Conservation (phyloP, 176 grass and related monocot genomes). For the Coix lacrymajobi region DNA sequence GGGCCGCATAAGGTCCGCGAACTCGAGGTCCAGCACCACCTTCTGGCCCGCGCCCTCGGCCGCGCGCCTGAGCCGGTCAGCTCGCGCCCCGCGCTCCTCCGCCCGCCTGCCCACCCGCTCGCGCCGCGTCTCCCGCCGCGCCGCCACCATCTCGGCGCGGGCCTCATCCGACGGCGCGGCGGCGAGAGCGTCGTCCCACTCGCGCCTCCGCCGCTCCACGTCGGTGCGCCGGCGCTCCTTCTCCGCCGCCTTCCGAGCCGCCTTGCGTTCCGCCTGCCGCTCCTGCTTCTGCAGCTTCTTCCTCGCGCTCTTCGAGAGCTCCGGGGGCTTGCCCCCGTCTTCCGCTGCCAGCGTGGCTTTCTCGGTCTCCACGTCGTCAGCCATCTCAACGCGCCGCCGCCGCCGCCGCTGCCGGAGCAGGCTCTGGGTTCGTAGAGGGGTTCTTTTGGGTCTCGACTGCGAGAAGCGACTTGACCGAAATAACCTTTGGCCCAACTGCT, state of each 20-base stretch:
- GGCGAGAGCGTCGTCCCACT: conserved; percentile 54
- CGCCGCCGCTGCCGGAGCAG: conserved; percentile 9
- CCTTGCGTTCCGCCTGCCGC: conserved; percentile 53
- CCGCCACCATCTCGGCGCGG: conserved; percentile 41
- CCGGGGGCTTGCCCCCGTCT: neutral
- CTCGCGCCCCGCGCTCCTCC: conserved; percentile 49
- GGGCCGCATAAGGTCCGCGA: conserved; percentile 62
- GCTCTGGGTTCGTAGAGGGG: conserved; percentile 15
- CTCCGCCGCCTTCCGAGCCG: conserved; percentile 56
- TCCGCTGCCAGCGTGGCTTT: neutral
- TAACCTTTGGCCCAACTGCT: neutral
- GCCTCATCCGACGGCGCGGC: conserved; percentile 56
- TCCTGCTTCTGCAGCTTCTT: conserved; percentile 70
- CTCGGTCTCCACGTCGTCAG: conserved; percentile 22
- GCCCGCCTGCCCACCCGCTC: conserved; percentile 50
- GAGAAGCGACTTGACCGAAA: neutral
- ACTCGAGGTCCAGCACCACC: conserved; percentile 80
- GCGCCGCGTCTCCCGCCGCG: conserved; percentile 36
- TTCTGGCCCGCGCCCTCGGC: conserved; percentile 53
- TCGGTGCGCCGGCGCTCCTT: conserved; percentile 53
- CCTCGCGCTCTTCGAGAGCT: conserved; percentile 57
- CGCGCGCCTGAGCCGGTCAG: conserved; percentile 43
- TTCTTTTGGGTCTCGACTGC: conserved; percentile 2
- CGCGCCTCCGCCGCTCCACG: conserved; percentile 48
- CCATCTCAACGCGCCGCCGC: conserved; percentile 33